Percentiles rank a stretch among this genome's conserved stretches.
phyloP scores from a whole-genome alignment of 2,329 filamentous ascomycete species.

The Fusarium dimerum region DNA sequence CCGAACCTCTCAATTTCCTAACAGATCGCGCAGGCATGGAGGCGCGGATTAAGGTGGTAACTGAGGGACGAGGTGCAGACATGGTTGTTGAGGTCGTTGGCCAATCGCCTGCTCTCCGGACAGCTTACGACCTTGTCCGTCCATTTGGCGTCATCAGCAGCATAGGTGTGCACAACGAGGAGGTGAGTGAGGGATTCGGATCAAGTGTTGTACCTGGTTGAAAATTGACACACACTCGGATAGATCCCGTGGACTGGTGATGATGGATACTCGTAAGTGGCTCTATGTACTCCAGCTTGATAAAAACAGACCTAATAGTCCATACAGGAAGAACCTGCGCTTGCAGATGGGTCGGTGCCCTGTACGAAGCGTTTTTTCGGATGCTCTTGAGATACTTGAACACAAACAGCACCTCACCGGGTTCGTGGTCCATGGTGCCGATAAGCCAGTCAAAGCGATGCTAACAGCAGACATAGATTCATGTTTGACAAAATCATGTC shows the following conservation, averaged over 20 bases:
- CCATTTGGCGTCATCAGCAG: slow-evolving; percentile 74
- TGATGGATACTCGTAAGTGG: slow-evolving; percentile 59
- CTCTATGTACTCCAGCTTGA: not conserved
- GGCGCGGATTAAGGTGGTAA: slow-evolving; percentile 71
- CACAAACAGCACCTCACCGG: slow-evolving; percentile 66
- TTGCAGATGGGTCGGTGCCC: slow-evolving; percentile 78
- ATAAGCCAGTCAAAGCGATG: not conserved
- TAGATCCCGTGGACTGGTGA: slow-evolving; percentile 67
- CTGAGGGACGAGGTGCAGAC: slow-evolving; percentile 80
- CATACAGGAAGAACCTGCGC: slow-evolving; percentile 65
- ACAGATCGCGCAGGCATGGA: slow-evolving; percentile 65
- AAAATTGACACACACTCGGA: slow-evolving; percentile 6
- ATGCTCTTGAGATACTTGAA: slow-evolving; percentile 64
- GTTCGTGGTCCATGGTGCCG: slow-evolving; percentile 45
- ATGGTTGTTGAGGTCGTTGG: slow-evolving; percentile 81
- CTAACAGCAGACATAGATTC: slow-evolving; percentile 53
- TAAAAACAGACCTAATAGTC: not conserved
- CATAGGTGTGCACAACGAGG: slow-evolving; percentile 74
- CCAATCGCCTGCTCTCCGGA: slow-evolving; percentile 66
- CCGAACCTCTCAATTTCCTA: slow-evolving; percentile 80
- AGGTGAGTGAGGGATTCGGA: slow-evolving; percentile 46
- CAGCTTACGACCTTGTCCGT: slow-evolving; percentile 69
- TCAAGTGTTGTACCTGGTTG: not conserved
- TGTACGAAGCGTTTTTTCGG: slow-evolving; percentile 68
- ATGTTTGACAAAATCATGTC: slow-evolving; percentile 79